Conservation (phyloP, 495 filamentous ascomycete genomes). For the Penicillium goetzii region DNA sequence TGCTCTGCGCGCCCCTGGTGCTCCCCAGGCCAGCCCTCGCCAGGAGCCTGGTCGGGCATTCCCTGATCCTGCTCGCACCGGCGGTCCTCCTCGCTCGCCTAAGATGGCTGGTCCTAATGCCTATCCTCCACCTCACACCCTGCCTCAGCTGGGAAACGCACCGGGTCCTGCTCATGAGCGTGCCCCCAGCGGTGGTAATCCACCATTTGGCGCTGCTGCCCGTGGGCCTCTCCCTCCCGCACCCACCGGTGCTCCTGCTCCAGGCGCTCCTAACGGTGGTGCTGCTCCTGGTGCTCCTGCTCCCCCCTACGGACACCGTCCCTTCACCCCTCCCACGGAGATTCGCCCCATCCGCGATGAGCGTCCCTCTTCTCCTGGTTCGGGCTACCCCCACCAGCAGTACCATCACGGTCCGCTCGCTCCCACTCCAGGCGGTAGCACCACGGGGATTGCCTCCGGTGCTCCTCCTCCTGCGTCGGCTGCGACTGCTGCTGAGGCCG, state of each 20-base stretch:
- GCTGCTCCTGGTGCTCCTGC: conserved; percentile 46
- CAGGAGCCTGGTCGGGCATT: conserved; percentile 74
- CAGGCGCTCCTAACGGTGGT: conserved; percentile 60
- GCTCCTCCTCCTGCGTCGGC: conserved; percentile 76
- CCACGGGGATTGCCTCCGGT: conserved; percentile 77
- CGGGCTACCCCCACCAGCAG: conserved; percentile 77
- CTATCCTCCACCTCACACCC: conserved; percentile 63
- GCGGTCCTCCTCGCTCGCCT: conserved; percentile 61
- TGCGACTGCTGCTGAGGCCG: conserved; percentile 72
- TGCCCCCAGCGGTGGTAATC: conserved; percentile 59
- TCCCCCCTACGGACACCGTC: conserved; percentile 59
- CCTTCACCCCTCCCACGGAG: conserved; percentile 78
- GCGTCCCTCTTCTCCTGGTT: conserved; percentile 80
- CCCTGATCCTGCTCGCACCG: conserved; percentile 68
- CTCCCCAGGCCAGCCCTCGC: conserved; percentile 69
- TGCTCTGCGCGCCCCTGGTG: conserved; percentile 63
- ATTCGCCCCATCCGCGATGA: conserved; percentile 85
- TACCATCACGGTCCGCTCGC: conserved; percentile 73
- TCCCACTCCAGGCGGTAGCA: conserved; percentile 61
- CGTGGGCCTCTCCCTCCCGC: conserved; percentile 46
- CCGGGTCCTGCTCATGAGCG: conserved; percentile 54
- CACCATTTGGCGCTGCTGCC: conserved; percentile 34
- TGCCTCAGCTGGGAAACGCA: conserved; percentile 64
- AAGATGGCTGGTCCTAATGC: conserved; percentile 61
- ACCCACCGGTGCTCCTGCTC: conserved; percentile 47